Evolutionary conservation across 2,329 filamentous ascomycete genomes (phyloP).

Genomic region (Pezizomycotina sp.): DNA sequence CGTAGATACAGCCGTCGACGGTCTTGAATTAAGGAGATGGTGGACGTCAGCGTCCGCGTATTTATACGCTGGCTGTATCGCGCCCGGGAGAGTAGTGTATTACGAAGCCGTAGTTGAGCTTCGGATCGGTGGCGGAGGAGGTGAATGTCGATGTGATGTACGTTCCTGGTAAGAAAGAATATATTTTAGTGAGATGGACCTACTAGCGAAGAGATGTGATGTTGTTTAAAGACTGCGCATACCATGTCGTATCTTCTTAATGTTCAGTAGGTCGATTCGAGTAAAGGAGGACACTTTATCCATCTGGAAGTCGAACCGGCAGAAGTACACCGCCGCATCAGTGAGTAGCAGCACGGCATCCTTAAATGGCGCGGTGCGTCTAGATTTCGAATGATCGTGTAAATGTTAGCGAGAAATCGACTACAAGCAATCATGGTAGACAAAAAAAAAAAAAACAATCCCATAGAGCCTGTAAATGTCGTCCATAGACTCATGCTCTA

Average conservation of each 20-base stretch:
- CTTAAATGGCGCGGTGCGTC: slow-evolving; percentile 56
- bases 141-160: slow-evolving; percentile 86
- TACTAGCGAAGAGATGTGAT: background rate
- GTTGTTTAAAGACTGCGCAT: background rate
- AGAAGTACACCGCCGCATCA: slow-evolving; percentile 69
- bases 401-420: no score
- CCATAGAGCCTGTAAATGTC: no score
- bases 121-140: slow-evolving; percentile 56
- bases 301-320: slow-evolving; percentile 82
- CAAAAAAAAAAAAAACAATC: no score
- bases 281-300: slow-evolving; percentile 93
- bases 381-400: no score
- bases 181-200: slow-evolving; percentile 1
- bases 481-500: no score
- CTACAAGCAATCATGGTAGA: no score
- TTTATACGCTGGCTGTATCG: slow-evolving; percentile 57
- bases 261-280: slow-evolving; percentile 57
- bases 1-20: slow-evolving; percentile 17
- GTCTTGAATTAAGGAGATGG: slow-evolving; percentile 23
- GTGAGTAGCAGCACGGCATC: slow-evolving; percentile 80
- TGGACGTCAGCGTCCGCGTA: slow-evolving; percentile 57
- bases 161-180: slow-evolving; percentile 30
- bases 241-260: slow-evolving; percentile 58
- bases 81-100: slow-evolving; percentile 58
- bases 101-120: slow-evolving; percentile 68